Percentiles rank a stretch among this genome's conserved stretches.
phyloP scores from a whole-genome alignment of 257 asterid genomes.

The Ilex aquifolium region DNA sequence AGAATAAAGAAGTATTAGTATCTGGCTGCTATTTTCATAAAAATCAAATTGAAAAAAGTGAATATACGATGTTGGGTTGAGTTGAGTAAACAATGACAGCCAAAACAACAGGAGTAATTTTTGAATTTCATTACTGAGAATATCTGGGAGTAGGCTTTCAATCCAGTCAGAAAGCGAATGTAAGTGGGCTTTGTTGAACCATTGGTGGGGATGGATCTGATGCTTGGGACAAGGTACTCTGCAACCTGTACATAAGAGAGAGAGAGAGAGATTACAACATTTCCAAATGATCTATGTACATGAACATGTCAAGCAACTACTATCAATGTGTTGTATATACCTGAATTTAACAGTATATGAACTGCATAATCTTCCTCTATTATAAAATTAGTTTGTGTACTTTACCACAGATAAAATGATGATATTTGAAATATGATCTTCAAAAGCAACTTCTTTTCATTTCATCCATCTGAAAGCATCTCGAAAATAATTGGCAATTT shows the following conservation, averaged over 20 bases:
- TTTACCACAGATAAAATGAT: no score
- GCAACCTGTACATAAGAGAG: conserved; percentile 53
- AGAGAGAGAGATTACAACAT: neutral
- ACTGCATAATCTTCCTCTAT: no score
- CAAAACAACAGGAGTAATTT: neutral
- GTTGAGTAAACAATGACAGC: neutral
- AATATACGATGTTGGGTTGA: no score
- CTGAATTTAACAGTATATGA: no score
- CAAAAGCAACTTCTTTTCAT: no score
- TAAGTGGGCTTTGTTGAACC: conserved; percentile 83
- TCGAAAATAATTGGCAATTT: no score
- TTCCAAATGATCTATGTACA: neutral
- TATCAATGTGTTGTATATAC: neutral
- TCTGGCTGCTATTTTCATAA: neutral
- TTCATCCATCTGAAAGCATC: no score
- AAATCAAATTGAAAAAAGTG: no score
- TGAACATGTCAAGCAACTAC: neutral
- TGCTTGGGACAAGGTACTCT: conserved; percentile 71
- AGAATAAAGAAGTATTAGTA: neutral
- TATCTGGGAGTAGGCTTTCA: conserved; percentile 90
- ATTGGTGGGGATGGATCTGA: conserved; percentile 62
- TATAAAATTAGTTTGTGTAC: no score
- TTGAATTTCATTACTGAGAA: conserved; percentile 56
- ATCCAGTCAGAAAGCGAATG: conserved; percentile 90
- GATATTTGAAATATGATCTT: no score